These are phyloP conservation scores for Schrenkiella parvula DNA, from an alignment of 345 rosid genomes.

Conservation along the genomic window DNA sequence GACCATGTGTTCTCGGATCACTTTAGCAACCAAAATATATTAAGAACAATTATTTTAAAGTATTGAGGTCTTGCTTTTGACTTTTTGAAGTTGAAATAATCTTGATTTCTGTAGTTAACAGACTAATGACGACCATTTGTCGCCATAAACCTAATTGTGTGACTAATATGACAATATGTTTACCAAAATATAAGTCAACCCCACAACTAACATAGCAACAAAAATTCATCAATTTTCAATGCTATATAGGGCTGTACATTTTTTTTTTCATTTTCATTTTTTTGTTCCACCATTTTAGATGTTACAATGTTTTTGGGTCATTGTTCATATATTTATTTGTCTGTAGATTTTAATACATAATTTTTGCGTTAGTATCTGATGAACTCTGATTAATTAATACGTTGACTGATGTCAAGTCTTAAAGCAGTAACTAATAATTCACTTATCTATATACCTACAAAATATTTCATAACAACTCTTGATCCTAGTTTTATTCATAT, in stretches of 20 bases:
- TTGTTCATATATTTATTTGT: neutral
- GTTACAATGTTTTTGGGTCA: neutral
- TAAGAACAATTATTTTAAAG: neutral
- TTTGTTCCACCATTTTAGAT: neutral
- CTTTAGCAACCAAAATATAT: neutral
- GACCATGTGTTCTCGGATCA: conserved; percentile 6
- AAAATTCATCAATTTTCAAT: neutral
- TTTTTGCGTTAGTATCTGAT: neutral
- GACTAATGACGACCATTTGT: neutral
- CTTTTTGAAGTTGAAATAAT: neutral
- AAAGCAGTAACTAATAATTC: neutral
- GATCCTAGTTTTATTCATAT: neutral
- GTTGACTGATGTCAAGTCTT: neutral
- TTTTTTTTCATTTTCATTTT: neutral
- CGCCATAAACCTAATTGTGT: conserved; percentile 18
- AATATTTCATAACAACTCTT: neutral
- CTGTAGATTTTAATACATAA: neutral
- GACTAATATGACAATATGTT: conserved; percentile 1
- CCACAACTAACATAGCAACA: conserved; percentile 3
- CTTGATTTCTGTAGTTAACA: neutral
- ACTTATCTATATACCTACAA: neutral
- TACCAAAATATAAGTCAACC: conserved; percentile 4
- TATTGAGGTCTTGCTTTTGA: neutral
- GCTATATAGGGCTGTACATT: neutral
- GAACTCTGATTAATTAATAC: neutral